phyloP scores from a whole-genome alignment of 768 basidiomycete species.

The Harrya chromipes region DNA sequence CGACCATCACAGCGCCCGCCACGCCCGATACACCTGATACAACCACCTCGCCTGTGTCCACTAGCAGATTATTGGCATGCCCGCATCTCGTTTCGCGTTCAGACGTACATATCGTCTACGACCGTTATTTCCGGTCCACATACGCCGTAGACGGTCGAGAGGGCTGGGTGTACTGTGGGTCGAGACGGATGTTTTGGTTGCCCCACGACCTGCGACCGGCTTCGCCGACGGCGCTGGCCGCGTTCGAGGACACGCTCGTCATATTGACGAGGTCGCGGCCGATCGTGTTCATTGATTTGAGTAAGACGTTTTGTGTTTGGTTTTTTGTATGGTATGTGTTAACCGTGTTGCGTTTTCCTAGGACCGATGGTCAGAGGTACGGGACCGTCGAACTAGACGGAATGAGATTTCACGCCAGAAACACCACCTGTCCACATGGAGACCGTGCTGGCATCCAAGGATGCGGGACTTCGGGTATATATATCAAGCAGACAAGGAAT shows the following conservation, averaged over 20 bases:
- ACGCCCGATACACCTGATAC: not conserved
- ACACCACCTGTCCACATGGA: no score
- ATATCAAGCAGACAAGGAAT: no score
- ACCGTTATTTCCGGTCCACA: constrained; percentile 13
- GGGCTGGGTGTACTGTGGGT: constrained; percentile 17
- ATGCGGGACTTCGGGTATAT: no score
- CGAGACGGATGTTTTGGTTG: constrained; percentile 15
- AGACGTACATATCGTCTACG: constrained; percentile 8
- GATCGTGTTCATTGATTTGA: constrained; percentile 12
- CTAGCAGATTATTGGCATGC: not conserved
- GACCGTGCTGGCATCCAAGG: no score
- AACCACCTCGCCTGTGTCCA: not conserved
- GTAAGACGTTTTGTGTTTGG: constrained; percentile 5
- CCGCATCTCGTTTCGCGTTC: constrained; percentile 15
- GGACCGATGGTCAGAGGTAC: not conserved
- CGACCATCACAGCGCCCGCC: not conserved
- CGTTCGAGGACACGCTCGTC: constrained; percentile 10
- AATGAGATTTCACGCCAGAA: no score
- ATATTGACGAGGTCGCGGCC: constrained; percentile 1
- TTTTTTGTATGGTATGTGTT: not conserved
- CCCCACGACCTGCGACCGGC: constrained; percentile 13
- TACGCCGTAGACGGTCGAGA: constrained; percentile 9
- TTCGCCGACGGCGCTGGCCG: constrained; percentile 4
- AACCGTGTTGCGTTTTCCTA: not conserved
- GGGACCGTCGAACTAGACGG: no score